Percentiles rank a stretch among this genome's conserved stretches.
phyloP scores from a whole-genome alignment of 2,329 filamentous ascomycete genomes.

The Alternaria novae-zelandiae region DNA sequence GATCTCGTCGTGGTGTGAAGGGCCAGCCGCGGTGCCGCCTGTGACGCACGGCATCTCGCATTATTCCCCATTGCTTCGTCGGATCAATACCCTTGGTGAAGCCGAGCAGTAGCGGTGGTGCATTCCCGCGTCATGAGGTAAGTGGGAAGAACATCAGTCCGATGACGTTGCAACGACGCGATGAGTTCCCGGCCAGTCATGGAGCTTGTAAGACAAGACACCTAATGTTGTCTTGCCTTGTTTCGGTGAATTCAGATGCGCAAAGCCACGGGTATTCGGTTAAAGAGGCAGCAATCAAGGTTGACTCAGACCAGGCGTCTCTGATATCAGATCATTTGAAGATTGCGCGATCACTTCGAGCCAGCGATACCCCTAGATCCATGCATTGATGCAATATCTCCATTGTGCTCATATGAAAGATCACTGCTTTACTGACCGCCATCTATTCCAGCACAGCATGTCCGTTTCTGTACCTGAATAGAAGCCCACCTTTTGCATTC shows the following conservation, averaged over 20 bases:
- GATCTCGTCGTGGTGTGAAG: neutral
- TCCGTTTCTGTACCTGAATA: neutral
- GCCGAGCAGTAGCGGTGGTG: neutral
- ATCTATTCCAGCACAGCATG: neutral
- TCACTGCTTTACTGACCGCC: too few relatives aligned
- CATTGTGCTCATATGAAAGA: neutral
- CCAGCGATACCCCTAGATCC: accelerated
- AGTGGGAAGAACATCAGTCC: neutral
- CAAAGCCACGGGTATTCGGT: neutral
- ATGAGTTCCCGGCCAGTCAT: neutral
- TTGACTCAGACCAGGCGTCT: neutral
- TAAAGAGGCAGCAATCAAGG: neutral
- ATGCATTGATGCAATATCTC: neutral
- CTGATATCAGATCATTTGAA: neutral
- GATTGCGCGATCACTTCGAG: neutral
- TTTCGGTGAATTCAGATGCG: too few relatives aligned
- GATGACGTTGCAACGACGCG: neutral
- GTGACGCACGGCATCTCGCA: neutral
- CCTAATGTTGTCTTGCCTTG: neutral
- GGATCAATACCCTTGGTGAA: neutral
- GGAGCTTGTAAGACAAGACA: neutral
- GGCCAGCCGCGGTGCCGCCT: neutral
- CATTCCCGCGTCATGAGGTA: neutral
- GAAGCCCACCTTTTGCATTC: neutral
- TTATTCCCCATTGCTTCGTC: neutral